phyloP scores from a whole-genome alignment of 1,139 yeast species.

The Eremothecium sinecaudum region DNA sequence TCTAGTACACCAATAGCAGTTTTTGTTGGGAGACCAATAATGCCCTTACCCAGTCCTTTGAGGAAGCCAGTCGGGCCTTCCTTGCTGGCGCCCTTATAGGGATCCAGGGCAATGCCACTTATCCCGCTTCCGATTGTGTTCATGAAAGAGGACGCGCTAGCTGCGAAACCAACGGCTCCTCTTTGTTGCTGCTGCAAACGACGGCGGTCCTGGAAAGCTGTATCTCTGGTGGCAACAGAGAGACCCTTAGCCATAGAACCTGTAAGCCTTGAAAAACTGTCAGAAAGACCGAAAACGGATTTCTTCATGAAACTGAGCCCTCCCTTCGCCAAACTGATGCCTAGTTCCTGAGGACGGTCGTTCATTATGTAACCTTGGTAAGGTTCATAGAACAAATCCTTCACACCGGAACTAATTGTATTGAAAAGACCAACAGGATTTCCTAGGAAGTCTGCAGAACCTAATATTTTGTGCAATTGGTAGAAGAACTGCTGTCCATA shows the following conservation, averaged over 20 bases:
- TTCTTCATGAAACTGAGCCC: slow-evolving; percentile 89
- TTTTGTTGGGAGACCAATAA: slow-evolving; percentile 90
- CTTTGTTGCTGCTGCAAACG: slow-evolving; percentile 65
- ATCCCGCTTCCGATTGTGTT: slow-evolving; percentile 85
- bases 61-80: slow-evolving; percentile 90
- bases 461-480: slow-evolving; percentile 85
- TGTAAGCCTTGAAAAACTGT: slow-evolving; percentile 83
- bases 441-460: slow-evolving; percentile 93
- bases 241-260: slow-evolving; percentile 94
- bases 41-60: slow-evolving; percentile 89
- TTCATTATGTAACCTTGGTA: slow-evolving; percentile 90
- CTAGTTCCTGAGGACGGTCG: slow-evolving; percentile 92
- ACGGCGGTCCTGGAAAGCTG: slow-evolving; percentile 73
- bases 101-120: slow-evolving; percentile 83
- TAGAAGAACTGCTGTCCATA: slow-evolving; percentile 88
- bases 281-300: slow-evolving; percentile 90
- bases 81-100: slow-evolving; percentile 74
- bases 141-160: slow-evolving; percentile 82
- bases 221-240: slow-evolving; percentile 82
- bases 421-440: slow-evolving; percentile 96
- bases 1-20: slow-evolving; percentile 94
- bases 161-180: slow-evolving; percentile 69
- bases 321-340: slow-evolving; percentile 92
- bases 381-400: slow-evolving; percentile 95
- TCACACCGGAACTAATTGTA: slow-evolving; percentile 85